Base-by-base conservation (phyloP, 371 early-diverging fungal genomes). In the Mortierella sp. region DNA sequence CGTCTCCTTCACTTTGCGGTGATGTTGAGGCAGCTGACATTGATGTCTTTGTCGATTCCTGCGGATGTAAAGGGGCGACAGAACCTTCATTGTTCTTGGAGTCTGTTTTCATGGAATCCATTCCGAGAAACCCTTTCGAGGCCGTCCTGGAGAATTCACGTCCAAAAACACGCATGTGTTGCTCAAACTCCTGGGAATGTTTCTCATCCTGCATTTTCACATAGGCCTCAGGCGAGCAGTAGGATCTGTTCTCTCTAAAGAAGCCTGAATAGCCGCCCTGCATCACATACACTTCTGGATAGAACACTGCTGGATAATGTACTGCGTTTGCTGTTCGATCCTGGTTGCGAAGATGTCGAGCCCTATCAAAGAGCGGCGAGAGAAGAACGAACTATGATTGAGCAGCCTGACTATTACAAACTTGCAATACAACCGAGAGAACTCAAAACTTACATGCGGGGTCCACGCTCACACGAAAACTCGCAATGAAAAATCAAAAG, bases 401-500 rank as follows among this genome's bases (percentile, higher is more conserved):
- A 13, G 18, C 19, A 45, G 14, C 39, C 39, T 39, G 7, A 39
- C 8, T 14, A 8, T 39, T 31, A 61, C 24, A 26, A 30, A 14
- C 31, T 41, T 42, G 14, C 38, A 52, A 52, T 3, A 19, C 28
- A 54, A 54, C 16, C 28, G 38, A 49, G 62, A 72, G 48, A 2
- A 13, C 6, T 6, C n/a, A 46, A 18, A 18, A 52, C 80, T 47
- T 67, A 80, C 91, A 97, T 89, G 52, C 83, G 82, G 0, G 97
- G 97, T 2, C 90, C 97, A 8, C 97, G 82, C 53, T 93, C 87
- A 30, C 87, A 83, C 19, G 93, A 93, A 79, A 88, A 97, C 81
- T 97, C 97, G 83, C 97, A 97, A 78, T 96, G 94, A 67, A 97
- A 89, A 10, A 97, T 85, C n/a, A 97, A 70, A 12, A 88, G 84